A percentile compares a stretch with the other conserved stretches of the same genome.
Evolutionary conservation across 2,329 filamentous ascomycete genomes (phyloP).

Genomic region (Chaetothyriales sp.): DNA sequence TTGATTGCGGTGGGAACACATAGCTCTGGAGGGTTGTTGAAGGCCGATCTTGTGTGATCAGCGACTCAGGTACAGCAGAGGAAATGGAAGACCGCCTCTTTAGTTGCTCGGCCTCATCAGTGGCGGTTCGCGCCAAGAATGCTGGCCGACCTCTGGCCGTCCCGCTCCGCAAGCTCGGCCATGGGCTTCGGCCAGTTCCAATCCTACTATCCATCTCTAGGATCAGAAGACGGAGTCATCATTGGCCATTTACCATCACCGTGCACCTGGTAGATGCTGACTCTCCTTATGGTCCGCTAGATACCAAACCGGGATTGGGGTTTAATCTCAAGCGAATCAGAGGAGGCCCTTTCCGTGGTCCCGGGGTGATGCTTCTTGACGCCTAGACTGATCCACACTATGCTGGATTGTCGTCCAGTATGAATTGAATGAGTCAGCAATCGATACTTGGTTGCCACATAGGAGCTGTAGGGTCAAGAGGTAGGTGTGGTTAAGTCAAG

Average conservation of each 20-base stretch:
- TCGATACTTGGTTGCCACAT: no score
- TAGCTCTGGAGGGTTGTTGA: neutral
- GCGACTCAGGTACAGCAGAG: slow-evolving; percentile 1
- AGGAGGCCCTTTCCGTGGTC: no score
- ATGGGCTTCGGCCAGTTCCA: slow-evolving; percentile 9
- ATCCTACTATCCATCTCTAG: slow-evolving; percentile 6
- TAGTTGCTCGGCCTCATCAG: slow-evolving; percentile 32
- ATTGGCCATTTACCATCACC: neutral
- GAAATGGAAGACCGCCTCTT: slow-evolving; percentile 25
- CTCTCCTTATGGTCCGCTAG: no score
- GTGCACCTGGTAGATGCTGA: no score
- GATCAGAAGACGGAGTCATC: neutral
- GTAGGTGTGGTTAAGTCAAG: no score
- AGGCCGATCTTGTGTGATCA: slow-evolving; percentile 2
- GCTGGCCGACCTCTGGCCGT: slow-evolving; percentile 24
- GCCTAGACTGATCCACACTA: no score
- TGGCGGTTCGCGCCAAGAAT: slow-evolving; percentile 33
- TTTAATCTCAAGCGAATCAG: no score
- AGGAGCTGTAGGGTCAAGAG: no score
- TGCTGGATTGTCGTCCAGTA: no score
- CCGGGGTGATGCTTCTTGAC: no score
- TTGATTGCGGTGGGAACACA: neutral
- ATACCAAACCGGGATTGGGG: no score
- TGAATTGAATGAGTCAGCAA: no score
- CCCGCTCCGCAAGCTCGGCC: slow-evolving; percentile 12